Base-by-base conservation (phyloP, 129 eudicot species). In the Sambucus nigra region DNA sequence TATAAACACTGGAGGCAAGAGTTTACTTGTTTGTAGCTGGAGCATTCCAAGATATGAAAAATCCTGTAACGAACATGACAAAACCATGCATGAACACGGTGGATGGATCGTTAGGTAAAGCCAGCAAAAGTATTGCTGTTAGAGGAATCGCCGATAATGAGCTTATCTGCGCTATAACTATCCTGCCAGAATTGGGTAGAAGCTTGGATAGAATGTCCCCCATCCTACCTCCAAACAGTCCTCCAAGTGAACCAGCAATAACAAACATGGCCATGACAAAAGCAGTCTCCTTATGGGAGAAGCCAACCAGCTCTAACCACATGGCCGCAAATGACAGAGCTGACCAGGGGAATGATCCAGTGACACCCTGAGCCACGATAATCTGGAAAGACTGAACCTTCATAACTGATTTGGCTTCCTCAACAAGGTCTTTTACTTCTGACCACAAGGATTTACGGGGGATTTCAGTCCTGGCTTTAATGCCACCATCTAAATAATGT, bases 261-360 rank as follows among this genome's bases (percentile, higher is more conserved):
- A 82, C 80, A 57, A 91, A 85, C 42, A 80, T 56, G 44, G 79
- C 83, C 3, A 82, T 67, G 55, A 91, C 76, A 11, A 79, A 57
- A 48, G 87, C 94, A 23, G 95, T 86, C 35, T 64, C 55, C 71
- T 60, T 57, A 42, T 91, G 98, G 38, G 95, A 79, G 52, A 91
- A 86, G 15, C 98, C 95, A 13, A 55, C 63, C 25, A 91, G 84
- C 63, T 91, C 98, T 50, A 91, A 66, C 98, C 95, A 91, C 98
- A 91, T 85, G n/a, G 95, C 75, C 14, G 95, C 82, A 73, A 91
- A 91, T 23, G 98, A 81, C 74, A 91, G 59, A 42, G 98, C 95
- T 6, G 98, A 91, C 98, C 98, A 91, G 0, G 98, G 98, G 42
- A 91, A 91, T 11, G 95, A 85, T 17, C 98, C 98, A 15, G 85